Base-by-base conservation (phyloP, 306 rosid genomes). In the Medicago lupulina region DNA sequence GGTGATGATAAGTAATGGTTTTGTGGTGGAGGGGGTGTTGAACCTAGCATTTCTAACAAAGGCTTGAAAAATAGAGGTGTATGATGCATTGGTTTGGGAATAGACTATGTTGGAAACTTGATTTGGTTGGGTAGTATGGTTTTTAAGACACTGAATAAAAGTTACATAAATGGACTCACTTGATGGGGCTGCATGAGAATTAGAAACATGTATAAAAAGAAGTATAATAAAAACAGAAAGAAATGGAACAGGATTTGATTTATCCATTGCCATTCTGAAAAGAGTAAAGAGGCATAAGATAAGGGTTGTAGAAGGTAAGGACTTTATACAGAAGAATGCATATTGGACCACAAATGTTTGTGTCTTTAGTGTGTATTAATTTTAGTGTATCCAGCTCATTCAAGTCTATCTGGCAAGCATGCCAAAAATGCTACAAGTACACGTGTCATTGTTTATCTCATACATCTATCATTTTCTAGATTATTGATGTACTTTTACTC, bases 1-100 rank as follows among this genome's bases (percentile, higher is more conserved):
- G 23, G 91, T 79, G 58, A 87, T 53, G 13, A 87, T 84, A 50
- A 86, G 75, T 38, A 78, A 19, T 16, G 93, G 93, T 69, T 82
- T 85, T 43, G 76, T 70, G 10, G 82, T 64, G 2, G 83, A 53
- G 1, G 85, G 36, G 14, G 62, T 69, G 66, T 68, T 82, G 81
- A 76, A 87, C 70, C 89, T 70, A 16, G 79, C 75, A 66, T 89
- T 87, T 57, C 88, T 16, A 46, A 65, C 67, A 58, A 80, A 85
- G 46, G 79, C 63, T 19, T 44, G 43, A 54, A 89, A 79, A 47
- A 80, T 65, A 0, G 86, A 80, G 13, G 51, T 39, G 67, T 81
- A 89, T 10, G 88, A 85, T 47, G 75, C 9, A 44, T 82, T 78
- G 55, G 80, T 46, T 70, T 71, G 79, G 18, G 84, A 62, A 50